Evolutionary conservation across 2,329 filamentous ascomycete genomes (phyloP), one percentile per base, ranked within the genome.

Genomic region (Arthrocladium fulminans): DNA sequence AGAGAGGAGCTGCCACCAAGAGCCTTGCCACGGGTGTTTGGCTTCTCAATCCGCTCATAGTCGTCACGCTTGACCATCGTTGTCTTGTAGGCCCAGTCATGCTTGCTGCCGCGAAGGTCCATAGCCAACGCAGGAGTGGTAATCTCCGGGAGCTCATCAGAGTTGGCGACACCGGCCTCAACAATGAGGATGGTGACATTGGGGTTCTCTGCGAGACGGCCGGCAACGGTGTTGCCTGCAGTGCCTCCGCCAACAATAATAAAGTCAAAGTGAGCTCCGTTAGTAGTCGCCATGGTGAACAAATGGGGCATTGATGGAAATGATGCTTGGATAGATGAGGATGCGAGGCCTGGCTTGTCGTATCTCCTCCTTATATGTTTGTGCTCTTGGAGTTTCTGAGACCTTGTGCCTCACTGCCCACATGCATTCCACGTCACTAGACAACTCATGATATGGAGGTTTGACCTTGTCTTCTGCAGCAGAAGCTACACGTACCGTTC

Each of bases 21-120:
- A 2, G 69, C 69, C 62, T 78, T 79, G 8, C 79, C 75, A 34
- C 78, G 71, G 8, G 77, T 80, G 59, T 81, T 81, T 39, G 77
- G 77, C 65, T 81, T 80, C 59, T 82, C 77, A 30, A 81, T 66
- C 9, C 79, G 74, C 44, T 74, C 73, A 58, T 81, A 81, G 56
- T 81, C 76, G 9, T 69, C 65, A 2, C 76, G 71, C 47, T 79
- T 71, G 59, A 81, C 72, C 64, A 82, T 73, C 24, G 75, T 80
- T 1, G 75, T 76, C 65, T 81, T 80, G 63, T 79, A 82, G 0
- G 17, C 41, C 54, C 54, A 56, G 61, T 81, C 77, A 52, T 79
- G 71, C 56, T 77, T 63, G 58, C 73, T 75, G 30, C 69, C 71
- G 13, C 77, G 72, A 0, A 80, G 69, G 2, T 72, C 68, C 56